Conservation (phyloP, 257 asterid genomes). For the Cynanchum wilfordii region DNA sequence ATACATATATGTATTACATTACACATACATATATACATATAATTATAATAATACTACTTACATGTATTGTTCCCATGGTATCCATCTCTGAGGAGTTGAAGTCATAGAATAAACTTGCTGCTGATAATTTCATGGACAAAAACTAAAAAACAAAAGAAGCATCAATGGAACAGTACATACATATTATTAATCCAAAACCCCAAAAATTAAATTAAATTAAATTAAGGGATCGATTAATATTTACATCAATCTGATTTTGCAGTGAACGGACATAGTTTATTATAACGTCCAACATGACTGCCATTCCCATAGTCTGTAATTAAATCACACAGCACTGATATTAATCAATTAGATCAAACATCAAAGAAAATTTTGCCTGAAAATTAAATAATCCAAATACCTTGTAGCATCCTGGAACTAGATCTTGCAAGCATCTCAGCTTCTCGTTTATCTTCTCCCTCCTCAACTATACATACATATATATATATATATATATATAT, state of each 20-base stretch:
- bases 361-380: background rate
- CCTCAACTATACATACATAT: conserved; percentile 41
- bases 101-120: conserved; percentile 85
- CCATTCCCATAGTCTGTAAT: conserved; percentile 97
- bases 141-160: conserved; percentile 30
- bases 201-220: background rate
- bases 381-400: conserved; percentile 19
- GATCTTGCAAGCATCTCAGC: conserved; percentile 80
- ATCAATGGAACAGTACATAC: background rate
- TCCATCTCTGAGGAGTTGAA: conserved; percentile 85
- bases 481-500: no score
- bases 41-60: conserved; percentile 5
- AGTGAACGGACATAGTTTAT: conserved; percentile 76
- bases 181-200: no score
- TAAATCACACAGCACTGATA: background rate
- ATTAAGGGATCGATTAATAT: no score
- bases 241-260: conserved; percentile 91
- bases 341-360: background rate
- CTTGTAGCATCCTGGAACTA: conserved; percentile 97
- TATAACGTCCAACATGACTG: conserved; percentile 91
- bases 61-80: conserved; percentile 58
- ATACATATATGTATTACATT: no score
- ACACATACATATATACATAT: background rate
- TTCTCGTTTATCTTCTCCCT: conserved; percentile 92
- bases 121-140: conserved; percentile 93